phyloP scores from a whole-genome alignment of 345 rosid species.

The Populus deltoides region DNA sequence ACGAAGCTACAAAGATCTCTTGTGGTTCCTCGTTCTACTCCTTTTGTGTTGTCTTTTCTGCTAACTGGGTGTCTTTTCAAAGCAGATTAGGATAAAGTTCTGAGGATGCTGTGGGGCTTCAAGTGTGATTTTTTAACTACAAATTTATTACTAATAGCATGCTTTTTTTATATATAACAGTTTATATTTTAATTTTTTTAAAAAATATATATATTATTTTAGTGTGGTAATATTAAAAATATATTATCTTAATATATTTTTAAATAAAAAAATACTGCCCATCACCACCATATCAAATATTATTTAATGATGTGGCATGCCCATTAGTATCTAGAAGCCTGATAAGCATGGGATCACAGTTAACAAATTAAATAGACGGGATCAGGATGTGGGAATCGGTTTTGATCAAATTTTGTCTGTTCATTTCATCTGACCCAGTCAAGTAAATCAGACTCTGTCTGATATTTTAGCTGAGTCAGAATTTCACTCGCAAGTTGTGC shows the following conservation, averaged over 20 bases:
- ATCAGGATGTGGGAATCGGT: background rate
- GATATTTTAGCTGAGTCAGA: constrained; percentile 21
- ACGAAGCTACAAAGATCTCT: constrained; percentile 4
- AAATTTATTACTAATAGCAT: background rate
- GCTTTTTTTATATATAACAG: too few species aligned
- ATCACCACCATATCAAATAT: too few species aligned
- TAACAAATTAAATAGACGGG: background rate
- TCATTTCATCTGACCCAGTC: background rate
- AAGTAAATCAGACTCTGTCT: background rate
- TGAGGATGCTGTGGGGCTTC: constrained; percentile 21
- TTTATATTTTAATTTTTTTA: too few species aligned
- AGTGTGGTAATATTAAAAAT: too few species aligned
- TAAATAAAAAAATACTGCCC: too few species aligned
- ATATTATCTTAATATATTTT: too few species aligned
- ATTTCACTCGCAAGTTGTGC: constrained; percentile 7
- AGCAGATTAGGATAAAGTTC: constrained; percentile 31
- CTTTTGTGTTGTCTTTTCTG: background rate
- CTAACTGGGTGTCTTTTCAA: constrained; percentile 28
- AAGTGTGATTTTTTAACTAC: background rate
- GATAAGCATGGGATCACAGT: background rate
- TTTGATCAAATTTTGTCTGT: background rate
- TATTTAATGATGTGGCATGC: background rate
- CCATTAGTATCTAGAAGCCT: background rate
- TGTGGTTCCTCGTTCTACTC: background rate
- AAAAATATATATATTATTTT: too few species aligned